phyloP scores from a whole-genome alignment of 2,329 filamentous ascomycete species.

The Penicillium corylophilum region DNA sequence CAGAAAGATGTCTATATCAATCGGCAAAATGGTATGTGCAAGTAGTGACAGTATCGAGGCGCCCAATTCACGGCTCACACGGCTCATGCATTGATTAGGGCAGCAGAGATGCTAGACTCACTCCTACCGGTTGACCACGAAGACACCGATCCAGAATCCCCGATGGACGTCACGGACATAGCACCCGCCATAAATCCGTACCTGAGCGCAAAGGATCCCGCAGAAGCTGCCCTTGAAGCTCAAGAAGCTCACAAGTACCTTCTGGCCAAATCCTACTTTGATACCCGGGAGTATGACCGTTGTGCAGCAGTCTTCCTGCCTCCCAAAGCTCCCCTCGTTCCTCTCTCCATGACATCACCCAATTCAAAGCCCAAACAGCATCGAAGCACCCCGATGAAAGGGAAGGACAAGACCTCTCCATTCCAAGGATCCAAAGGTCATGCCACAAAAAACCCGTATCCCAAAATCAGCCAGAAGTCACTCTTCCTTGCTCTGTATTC shows the following conservation, averaged over 20 bases:
- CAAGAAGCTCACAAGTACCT: conserved; percentile 81
- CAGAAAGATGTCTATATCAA: conserved; percentile 91
- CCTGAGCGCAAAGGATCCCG: conserved; percentile 60
- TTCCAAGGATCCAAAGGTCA: conserved; percentile 39
- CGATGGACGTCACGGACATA: conserved; percentile 56
- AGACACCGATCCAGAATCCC: conserved; percentile 59
- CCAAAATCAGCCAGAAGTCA: conserved; percentile 77
- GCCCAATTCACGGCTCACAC: too few relatives aligned
- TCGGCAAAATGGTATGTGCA: conserved; percentile 81
- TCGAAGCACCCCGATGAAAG: conserved; percentile 48
- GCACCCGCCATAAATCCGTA: conserved; percentile 53
- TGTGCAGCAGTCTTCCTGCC: conserved; percentile 87
- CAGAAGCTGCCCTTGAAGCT: conserved; percentile 73
- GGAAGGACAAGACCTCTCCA: conserved; percentile 59
- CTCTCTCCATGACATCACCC: conserved; percentile 48
- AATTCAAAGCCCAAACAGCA: conserved; percentile 40
- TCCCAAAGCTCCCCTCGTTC: conserved; percentile 69
- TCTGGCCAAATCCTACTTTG: conserved; percentile 89
- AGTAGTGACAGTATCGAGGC: too few relatives aligned
- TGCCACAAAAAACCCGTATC: conserved; percentile 41
- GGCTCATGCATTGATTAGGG: conserved; percentile 60
- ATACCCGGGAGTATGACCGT: conserved; percentile 91
- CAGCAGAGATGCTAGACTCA: conserved; percentile 87
- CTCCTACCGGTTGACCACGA: conserved; percentile 61
- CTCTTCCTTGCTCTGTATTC: conserved; percentile 90